Base-by-base conservation (phyloP, 2,329 filamentous ascomycete species). In the Ophiocordyceps camponoti-floridani region DNA sequence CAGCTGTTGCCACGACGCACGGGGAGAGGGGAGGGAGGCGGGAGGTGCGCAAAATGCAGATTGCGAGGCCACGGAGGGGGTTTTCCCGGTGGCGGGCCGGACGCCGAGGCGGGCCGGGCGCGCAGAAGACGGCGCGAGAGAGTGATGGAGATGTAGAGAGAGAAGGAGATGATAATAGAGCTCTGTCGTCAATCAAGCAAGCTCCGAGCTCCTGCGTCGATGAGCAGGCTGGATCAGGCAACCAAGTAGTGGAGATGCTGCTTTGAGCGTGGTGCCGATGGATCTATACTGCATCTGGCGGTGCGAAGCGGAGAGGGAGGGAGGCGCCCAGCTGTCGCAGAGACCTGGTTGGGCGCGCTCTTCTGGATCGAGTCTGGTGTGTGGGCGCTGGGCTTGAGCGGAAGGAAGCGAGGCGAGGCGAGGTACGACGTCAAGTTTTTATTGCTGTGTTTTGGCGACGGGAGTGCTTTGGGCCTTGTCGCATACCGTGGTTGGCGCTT, bases 271-370 rank as follows among this genome's bases (percentile, higher is more conserved):
- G 68, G 70, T 74, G 72, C 71, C 69, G 71, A 74, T 68, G 69
- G 70, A 66, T 69, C 73, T 77, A 75, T 74, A 73, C 73, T 76
- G 66, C 67, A 75, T 77, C 70, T 73, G 72, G 73, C 64, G 66
- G 66, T 65, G 66, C 66, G 66, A 69, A 66, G 56, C 58, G 58
- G 58, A 57, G 57, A 54, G 64, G 60, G 60, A 62, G 62, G 63
- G 59, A 62, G 60, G 58, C 61, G 62, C 56, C 61, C 56, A 62
- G 64, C 67, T 72, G 67, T 72, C 62, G 68, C 68, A 67, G 66
- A 69, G 68, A 68, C 67, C 66, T 69, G 69, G 69, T 70, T 70
- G 66, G 68, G 64, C 56, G 53, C 52, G 55, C 49, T 57, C 56
- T 59, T 53, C 59, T 62, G 56, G 53, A 61, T 62, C 49, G 56